Evolutionary conservation across 805 yeast species (phyloP).

Genomic region (Nakazawaea laoshanensis): DNA sequence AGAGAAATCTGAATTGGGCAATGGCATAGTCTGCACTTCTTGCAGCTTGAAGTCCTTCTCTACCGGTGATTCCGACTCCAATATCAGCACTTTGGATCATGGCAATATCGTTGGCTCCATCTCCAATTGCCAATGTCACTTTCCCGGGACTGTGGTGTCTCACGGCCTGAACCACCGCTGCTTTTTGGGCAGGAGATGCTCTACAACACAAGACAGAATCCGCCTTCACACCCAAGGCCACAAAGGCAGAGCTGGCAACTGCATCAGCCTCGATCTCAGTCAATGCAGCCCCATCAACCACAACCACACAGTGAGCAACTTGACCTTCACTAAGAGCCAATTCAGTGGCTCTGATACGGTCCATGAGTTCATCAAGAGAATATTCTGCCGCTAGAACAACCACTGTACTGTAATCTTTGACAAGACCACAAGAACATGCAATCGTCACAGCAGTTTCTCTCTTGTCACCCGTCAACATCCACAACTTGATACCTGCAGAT

Average conservation of each 20-base stretch:
- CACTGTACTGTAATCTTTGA: slow-evolving; percentile 88
- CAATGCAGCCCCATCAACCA: slow-evolving; percentile 89
- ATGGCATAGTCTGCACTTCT: slow-evolving; percentile 90
- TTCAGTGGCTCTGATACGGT: slow-evolving; percentile 66
- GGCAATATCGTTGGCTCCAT: slow-evolving; percentile 98
- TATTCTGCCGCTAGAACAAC: slow-evolving; percentile 43
- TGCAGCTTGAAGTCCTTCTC: slow-evolving; percentile 96
- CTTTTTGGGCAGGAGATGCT: slow-evolving; percentile 96
- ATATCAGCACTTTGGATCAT: slow-evolving; percentile 99
- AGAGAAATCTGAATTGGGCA: slow-evolving; percentile 83
- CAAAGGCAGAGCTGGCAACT: slow-evolving; percentile 62
- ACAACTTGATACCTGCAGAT: slow-evolving; percentile 87
- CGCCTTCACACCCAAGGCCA: slow-evolving; percentile 78
- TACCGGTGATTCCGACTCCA: slow-evolving; percentile 96
- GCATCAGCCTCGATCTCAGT: slow-evolving; percentile 64
- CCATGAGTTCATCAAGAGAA: slow-evolving; percentile 45
- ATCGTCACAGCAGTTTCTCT: slow-evolving; percentile 96
- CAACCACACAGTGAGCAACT: slow-evolving; percentile 92
- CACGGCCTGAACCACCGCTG: slow-evolving; percentile 77
- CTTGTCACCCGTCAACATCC: slow-evolving; percentile 99
- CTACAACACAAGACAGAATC: slow-evolving; percentile 94
- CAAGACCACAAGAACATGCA: slow-evolving; percentile 89
- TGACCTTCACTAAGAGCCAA: slow-evolving; percentile 63
- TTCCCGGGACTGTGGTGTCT: slow-evolving; percentile 56
- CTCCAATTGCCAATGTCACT: slow-evolving; percentile 94